phyloP scores from a whole-genome alignment of 2,329 filamentous ascomycete genomes.

The Monosporascus cannonballus region DNA sequence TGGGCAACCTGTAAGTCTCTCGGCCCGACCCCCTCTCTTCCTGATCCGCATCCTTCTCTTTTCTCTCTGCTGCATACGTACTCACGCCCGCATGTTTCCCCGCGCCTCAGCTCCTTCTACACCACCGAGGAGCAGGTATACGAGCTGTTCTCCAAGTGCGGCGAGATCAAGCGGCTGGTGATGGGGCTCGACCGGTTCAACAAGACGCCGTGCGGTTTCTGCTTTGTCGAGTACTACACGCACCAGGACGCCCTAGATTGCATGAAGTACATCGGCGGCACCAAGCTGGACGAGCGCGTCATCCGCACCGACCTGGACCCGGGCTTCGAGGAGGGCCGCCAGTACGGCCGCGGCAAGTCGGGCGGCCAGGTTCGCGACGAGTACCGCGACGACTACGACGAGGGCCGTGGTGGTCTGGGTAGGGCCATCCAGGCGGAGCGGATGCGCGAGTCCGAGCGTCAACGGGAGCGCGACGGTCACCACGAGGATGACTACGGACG shows the following conservation, averaged over 20 bases:
- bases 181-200: conserved; percentile 97
- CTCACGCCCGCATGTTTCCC: neutral
- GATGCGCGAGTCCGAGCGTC: conserved; percentile 35
- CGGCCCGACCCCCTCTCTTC: neutral
- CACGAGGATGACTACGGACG: conserved; percentile 55
- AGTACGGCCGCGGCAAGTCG: conserved; percentile 93
- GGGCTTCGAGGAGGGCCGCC: conserved; percentile 89
- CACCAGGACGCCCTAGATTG: conserved; percentile 96
- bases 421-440: conserved; percentile 59
- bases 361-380: conserved; percentile 96
- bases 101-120: conserved; percentile 70
- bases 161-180: conserved; percentile 94
- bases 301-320: conserved; percentile 94
- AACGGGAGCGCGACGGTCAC: conserved; percentile 25
- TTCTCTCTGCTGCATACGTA: neutral
- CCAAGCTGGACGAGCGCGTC: conserved; percentile 94
- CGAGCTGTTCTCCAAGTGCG: conserved; percentile 91
- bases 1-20: conserved; percentile 76
- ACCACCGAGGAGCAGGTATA: conserved; percentile 99
- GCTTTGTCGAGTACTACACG: conserved; percentile 98
- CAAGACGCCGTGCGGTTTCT: conserved; percentile 98
- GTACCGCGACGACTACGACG: conserved; percentile 95
- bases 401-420: conserved; percentile 85
- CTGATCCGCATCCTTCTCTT: neutral
- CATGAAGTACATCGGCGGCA: conserved; percentile 97